Percentiles rank a stretch among this genome's conserved stretches.
Conservation (phyloP, 371 early-diverging fungal genomes). For the Haplosporangium sp. region DNA sequence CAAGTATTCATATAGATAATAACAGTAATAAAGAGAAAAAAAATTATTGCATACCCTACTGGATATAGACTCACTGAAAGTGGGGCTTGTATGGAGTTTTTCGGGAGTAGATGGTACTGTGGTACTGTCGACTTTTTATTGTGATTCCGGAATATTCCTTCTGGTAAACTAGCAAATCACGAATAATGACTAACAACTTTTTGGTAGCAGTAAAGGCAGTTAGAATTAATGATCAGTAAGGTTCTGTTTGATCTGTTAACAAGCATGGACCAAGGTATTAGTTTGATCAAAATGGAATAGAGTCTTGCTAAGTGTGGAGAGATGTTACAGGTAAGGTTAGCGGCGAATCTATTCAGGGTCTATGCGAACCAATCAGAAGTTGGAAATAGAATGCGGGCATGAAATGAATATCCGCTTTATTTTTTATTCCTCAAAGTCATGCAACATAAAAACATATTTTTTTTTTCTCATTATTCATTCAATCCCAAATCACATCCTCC, state of each 20-base stretch:
- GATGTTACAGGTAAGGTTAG: neutral
- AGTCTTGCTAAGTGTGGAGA: neutral
- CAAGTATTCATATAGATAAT: conserved; percentile 48
- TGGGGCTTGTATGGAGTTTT: neutral
- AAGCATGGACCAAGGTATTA: no score
- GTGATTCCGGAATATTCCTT: neutral
- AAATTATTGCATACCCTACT: neutral
- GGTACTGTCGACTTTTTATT: neutral
- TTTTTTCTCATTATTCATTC: neutral
- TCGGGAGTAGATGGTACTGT: neutral
- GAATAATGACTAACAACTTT: no score
- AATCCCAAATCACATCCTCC: neutral
- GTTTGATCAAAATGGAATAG: neutral
- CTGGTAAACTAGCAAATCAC: neutral
- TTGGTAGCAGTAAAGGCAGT: no score
- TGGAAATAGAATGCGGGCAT: neutral
- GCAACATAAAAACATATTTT: neutral
- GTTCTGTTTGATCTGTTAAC: no score
- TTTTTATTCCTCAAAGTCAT: neutral
- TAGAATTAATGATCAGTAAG: no score
- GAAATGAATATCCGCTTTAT: neutral
- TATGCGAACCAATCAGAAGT: neutral
- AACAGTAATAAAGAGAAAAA: neutral
- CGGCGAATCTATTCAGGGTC: neutral
- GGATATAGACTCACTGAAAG: neutral